Conservation (phyloP, 2,329 filamentous ascomycete genomes). For the Fusarium aywerte region DNA sequence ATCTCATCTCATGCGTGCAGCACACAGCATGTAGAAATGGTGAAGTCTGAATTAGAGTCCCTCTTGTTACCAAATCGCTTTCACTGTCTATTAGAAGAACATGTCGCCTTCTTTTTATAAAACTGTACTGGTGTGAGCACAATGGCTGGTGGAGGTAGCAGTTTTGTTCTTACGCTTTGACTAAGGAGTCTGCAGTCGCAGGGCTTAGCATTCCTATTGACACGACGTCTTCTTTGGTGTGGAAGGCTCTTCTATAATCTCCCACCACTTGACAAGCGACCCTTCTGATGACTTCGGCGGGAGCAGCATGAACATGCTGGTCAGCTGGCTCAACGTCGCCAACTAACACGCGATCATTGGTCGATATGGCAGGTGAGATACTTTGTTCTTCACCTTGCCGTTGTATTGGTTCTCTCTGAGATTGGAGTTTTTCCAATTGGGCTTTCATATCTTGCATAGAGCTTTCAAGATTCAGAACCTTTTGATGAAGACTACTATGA, state of each 20-base stretch:
- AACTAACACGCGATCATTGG: background rate
- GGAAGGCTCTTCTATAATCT: constrained; percentile 21
- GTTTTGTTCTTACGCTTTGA: constrained; percentile 13
- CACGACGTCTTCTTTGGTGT: constrained; percentile 23
- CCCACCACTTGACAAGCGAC: constrained; percentile 27
- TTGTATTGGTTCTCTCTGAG: background rate
- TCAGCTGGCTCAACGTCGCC: constrained; percentile 22
- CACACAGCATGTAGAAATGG: constrained; percentile 55
- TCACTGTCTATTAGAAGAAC: constrained; percentile 22
- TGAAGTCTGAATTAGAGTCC: constrained; percentile 49
- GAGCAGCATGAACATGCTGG: constrained; percentile 19
- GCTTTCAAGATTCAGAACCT: constrained; percentile 21
- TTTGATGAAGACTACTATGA: constrained; percentile 13
- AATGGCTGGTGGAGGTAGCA: accelerated
- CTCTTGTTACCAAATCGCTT: constrained; percentile 20
- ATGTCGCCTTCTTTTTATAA: constrained; percentile 22
- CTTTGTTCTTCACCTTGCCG: background rate
- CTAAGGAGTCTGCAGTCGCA: constrained; percentile 13
- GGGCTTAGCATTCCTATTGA: constrained; percentile 17
- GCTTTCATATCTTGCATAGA: constrained; percentile 22
- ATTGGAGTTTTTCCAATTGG: constrained; percentile 6
- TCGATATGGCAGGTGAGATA: background rate
- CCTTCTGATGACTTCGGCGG: constrained; percentile 28
- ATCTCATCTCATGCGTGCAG: constrained; percentile 54
- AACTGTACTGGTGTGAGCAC: background rate